Base-by-base conservation (phyloP, 2,329 filamentous ascomycete species). In the Aspergillus neoniger region DNA sequence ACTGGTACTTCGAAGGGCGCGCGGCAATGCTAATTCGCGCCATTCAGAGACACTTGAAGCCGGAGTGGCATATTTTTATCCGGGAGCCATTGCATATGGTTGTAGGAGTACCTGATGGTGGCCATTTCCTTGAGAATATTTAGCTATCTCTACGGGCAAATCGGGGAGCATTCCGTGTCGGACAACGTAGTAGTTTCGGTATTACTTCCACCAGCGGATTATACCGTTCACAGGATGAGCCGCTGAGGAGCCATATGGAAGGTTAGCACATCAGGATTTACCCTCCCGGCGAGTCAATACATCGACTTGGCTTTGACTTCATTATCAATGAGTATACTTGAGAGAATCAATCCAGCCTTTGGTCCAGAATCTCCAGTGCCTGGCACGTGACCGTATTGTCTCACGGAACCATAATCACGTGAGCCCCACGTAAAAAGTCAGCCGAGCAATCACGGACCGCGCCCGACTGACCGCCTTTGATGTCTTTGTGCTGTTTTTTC, bases 1-100 rank as follows among this genome's bases (percentile, higher is more conserved):
- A 57, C 25, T 57, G 55, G 55, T 50, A 56, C n/a, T 56, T 56
- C 32, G 41, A 56, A 15, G 25, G 38, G 6, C 30, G 32, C 21
- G 54, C 43, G 17, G 44, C 44, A 15, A 15, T 21, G 44, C 15
- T 48, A 25, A 28, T 48, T 21, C 14, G 44, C 14, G 44, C 19
- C 44, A 48, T 48, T n/a, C 44, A 48, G 21, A n/a, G 21, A 23
- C 44, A 48, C 6, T 21, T 48, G 23, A 48, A 8, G 6, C 10
- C 44, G 8, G 44, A 28, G 17, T 48, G 44, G 44, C 44, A 25
- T 21, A 15, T 0, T 6, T 48, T 28, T 21, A 48, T 48, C 19
- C 21, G 21, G 12, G 23, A 48, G 44, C 44, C 44, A 39, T 15
- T 53, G 50, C 9, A 28, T 12, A 25, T 9, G 6, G 44, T 48